Conservation (phyloP, 2,329 filamentous ascomycete species). For the Claviceps paspali region DNA sequence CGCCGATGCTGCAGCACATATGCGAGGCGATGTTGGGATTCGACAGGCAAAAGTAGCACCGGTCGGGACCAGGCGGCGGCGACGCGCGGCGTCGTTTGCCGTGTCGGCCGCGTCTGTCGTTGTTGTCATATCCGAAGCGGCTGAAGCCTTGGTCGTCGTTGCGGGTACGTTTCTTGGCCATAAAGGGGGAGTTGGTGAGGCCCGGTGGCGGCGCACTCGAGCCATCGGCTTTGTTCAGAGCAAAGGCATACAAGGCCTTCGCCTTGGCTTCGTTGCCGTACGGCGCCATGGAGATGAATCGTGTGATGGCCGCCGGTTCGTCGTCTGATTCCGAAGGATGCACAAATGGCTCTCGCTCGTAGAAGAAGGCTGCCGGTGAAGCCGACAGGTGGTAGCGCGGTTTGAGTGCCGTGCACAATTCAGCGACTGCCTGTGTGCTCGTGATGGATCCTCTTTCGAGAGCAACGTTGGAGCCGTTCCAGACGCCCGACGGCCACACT, state of each 20-base stretch:
- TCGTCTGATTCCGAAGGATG: constrained; percentile 36
- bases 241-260: constrained; percentile 70
- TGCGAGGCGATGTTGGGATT: constrained; percentile 74
- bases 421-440: constrained; percentile 54
- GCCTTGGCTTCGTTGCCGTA: constrained; percentile 63
- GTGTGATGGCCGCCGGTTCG: constrained; percentile 50
- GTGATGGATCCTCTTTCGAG: constrained; percentile 34
- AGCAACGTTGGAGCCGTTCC: constrained; percentile 48
- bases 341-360: constrained; percentile 86
- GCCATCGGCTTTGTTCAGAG: constrained; percentile 49
- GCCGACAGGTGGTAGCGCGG: constrained; percentile 84
- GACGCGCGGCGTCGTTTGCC: constrained; percentile 30
- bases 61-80: constrained; percentile 54
- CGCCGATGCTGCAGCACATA: constrained; percentile 78
- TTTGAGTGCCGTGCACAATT: constrained; percentile 63
- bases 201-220: constrained; percentile 48
- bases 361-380: constrained; percentile 53
- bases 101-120: constrained; percentile 26
- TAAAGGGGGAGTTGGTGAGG: constrained; percentile 62
- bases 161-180: constrained; percentile 42
- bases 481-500: constrained; percentile 68
- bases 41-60: constrained; percentile 92
- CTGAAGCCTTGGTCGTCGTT: constrained; percentile 28
- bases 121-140: constrained; percentile 35
- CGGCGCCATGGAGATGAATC: constrained; percentile 79